Conservation (phyloP, 495 filamentous ascomycete genomes). For the Penicillium dipodomyicola region DNA sequence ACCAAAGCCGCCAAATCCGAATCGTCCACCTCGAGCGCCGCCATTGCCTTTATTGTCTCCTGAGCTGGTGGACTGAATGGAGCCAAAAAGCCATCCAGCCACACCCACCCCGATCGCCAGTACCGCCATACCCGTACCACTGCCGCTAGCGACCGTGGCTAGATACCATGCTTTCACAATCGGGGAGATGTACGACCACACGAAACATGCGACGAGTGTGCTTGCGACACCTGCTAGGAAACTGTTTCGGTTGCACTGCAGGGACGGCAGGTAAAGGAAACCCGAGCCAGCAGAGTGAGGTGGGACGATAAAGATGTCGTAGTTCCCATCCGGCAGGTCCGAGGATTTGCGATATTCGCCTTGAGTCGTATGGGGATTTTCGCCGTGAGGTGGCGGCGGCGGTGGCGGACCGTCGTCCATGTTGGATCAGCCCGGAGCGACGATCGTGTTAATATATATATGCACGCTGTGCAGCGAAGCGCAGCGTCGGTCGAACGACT, state of each 20-base stretch:
- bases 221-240: constrained; percentile 81
- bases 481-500: background rate
- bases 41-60: constrained; percentile 19
- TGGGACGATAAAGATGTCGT: constrained; percentile 96
- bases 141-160: constrained; percentile 58
- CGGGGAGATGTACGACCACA: constrained; percentile 68
- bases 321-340: constrained; percentile 76
- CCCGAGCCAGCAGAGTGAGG: constrained; percentile 88
- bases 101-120: constrained; percentile 67
- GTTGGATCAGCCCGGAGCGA: constrained; percentile 6
- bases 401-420: constrained; percentile 57
- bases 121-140: constrained; percentile 58
- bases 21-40: constrained; percentile 25
- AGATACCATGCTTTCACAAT: constrained; percentile 65
- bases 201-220: constrained; percentile 61
- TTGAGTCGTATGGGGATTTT: constrained; percentile 55
- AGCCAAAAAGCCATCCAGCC: constrained; percentile 71
- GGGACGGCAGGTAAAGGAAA: constrained; percentile 89
- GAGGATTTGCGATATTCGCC: constrained; percentile 50
- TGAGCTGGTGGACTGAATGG: constrained; percentile 52
- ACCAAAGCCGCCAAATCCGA: constrained; percentile 19
- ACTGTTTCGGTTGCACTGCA: constrained; percentile 82
- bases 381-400: constrained; percentile 67
- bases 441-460: constrained; percentile 2
- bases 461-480: background rate